These are phyloP conservation scores for Xanthoconium separans DNA, from an alignment of 1,284 basidiomycete species.

Conservation along the genomic window DNA sequence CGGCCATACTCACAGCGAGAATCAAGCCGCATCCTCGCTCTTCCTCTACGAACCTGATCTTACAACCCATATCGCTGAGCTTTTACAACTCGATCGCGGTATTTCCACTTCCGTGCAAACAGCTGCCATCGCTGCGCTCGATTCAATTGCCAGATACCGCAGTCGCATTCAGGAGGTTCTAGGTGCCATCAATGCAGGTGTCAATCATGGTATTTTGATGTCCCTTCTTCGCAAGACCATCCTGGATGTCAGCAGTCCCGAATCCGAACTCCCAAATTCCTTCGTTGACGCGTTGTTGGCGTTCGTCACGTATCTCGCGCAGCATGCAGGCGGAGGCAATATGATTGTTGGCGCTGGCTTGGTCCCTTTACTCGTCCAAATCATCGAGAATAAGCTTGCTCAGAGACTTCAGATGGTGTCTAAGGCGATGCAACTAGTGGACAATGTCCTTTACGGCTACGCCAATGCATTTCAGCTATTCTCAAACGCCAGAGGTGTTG, in stretches of 20 bases:
- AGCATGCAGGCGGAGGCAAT: slow-evolving; percentile 81
- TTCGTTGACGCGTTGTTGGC: slow-evolving; percentile 86
- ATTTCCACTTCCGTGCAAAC: slow-evolving; percentile 74
- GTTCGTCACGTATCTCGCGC: slow-evolving; percentile 86
- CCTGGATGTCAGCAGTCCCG: slow-evolving; percentile 62
- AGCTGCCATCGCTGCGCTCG: slow-evolving; percentile 84
- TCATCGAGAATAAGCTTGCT: slow-evolving; percentile 76
- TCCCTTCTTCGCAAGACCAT: slow-evolving; percentile 81
- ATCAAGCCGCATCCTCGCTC: slow-evolving; percentile 74
- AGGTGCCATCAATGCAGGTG: slow-evolving; percentile 89
- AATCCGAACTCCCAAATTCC: slow-evolving; percentile 71
- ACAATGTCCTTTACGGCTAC: slow-evolving; percentile 90
- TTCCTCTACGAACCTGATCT: slow-evolving; percentile 96
- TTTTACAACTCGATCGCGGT: slow-evolving; percentile 76
- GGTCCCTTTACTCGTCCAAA: slow-evolving; percentile 84
- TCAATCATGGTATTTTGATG: slow-evolving; percentile 95
- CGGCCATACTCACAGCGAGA: slow-evolving; percentile 81
- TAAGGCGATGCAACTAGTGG: slow-evolving; percentile 90
- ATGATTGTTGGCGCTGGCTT: slow-evolving; percentile 98
- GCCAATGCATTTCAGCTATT: slow-evolving; percentile 88
- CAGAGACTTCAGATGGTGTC: slow-evolving; percentile 72
- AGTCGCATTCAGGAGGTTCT: slow-evolving; percentile 85
- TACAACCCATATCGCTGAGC: slow-evolving; percentile 83
- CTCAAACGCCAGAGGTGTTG: slow-evolving; percentile 82
- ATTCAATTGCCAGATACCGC: slow-evolving; percentile 87